These are phyloP conservation scores for Aspergillus oerlinghausenensis DNA, from an alignment of 2,329 filamentous ascomycete species.

Conservation along the genomic window DNA sequence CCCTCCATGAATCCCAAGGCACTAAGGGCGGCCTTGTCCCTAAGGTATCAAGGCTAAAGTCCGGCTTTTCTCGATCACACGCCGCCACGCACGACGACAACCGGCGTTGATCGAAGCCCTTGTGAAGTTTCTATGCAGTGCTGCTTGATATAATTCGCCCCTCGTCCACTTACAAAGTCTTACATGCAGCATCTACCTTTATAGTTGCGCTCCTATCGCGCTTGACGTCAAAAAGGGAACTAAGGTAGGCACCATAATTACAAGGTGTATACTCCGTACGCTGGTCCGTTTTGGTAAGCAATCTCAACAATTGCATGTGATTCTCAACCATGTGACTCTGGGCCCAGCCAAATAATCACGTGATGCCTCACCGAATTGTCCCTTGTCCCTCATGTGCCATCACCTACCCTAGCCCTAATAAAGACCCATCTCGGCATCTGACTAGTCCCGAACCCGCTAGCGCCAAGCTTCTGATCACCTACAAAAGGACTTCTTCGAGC, in stretches of 20 bases:
- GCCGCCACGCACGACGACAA: background rate
- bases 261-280: too few species aligned
- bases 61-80: background rate
- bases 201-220: background rate
- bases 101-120: background rate
- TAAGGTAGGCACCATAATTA: background rate
- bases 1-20: background rate
- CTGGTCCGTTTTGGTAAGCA: background rate
- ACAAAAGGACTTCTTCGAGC: conserved; percentile 25
- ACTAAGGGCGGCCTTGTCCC: background rate
- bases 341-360: background rate
- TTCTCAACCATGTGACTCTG: conserved; percentile 11
- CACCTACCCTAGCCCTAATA: conserved; percentile 14
- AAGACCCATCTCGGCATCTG: conserved; percentile 2
- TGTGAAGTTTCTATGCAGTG: background rate
- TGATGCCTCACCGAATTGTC: background rate
- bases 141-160: background rate
- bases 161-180: background rate
- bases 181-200: background rate
- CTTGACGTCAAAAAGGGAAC: background rate
- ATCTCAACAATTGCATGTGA: conserved; percentile 16
- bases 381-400: background rate
- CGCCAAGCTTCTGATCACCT: conserved; percentile 9
- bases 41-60: background rate
- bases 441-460: conserved; percentile 23